phyloP scores from a whole-genome alignment of 352 stramenopile genomes.

The Globisporangium echinulatum region DNA sequence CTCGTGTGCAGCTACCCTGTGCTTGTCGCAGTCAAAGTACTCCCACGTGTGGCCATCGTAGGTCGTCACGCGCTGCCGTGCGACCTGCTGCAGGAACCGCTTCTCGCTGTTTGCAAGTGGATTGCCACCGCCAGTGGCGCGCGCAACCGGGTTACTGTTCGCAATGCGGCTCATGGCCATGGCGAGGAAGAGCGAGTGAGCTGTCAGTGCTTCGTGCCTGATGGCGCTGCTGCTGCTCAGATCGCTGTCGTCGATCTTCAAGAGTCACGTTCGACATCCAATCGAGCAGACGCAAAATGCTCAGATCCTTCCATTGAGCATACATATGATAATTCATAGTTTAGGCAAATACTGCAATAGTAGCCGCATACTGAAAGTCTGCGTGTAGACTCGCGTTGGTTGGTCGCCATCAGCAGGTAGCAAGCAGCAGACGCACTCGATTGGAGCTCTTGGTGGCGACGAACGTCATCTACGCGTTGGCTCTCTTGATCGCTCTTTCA shows the following conservation, averaged over 20 bases:
- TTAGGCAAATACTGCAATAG: neutral
- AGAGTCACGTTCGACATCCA: no score
- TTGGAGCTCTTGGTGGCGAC: no score
- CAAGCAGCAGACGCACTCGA: neutral
- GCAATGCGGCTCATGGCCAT: slow-evolving; percentile 12
- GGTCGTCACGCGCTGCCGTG: slow-evolving; percentile 62
- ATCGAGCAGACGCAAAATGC: no score
- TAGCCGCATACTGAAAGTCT: neutral
- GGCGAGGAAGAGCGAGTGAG: neutral
- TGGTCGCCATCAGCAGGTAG: neutral
- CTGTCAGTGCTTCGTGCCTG: no score
- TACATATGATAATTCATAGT: no score
- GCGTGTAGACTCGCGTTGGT: neutral
- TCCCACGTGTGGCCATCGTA: slow-evolving; percentile 76
- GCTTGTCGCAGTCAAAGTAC: slow-evolving; percentile 63
- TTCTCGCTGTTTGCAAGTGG: slow-evolving; percentile 28
- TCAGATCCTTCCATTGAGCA: no score
- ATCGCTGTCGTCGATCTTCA: no score
- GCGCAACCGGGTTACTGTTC: slow-evolving; percentile 12
- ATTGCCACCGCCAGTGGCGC: slow-evolving; percentile 6
- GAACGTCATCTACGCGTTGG: neutral
- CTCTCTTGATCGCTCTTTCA: neutral
- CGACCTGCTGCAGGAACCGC: slow-evolving; percentile 51
- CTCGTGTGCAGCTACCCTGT: slow-evolving; percentile 6
- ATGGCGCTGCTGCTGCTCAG: no score